Evolutionary conservation across 768 basidiomycete genomes (phyloP).

Genomic region (Boletus reticulatus): DNA sequence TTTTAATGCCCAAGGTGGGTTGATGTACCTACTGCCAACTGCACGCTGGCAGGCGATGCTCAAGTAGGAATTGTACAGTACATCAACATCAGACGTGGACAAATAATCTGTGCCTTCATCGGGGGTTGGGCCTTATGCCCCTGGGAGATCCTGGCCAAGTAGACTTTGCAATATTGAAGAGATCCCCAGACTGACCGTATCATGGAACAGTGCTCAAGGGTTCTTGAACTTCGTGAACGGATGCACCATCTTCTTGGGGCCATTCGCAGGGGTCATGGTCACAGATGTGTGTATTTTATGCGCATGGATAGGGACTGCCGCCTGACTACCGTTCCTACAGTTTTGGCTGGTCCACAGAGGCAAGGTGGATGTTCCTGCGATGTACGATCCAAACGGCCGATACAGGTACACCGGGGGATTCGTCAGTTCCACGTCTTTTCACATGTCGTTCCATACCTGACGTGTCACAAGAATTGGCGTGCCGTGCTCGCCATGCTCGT

Average conservation of each 20-base stretch:
- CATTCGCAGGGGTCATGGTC: slow-evolving; percentile 76
- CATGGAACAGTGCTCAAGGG: slow-evolving; percentile 44
- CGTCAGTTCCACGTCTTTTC: slow-evolving; percentile 35
- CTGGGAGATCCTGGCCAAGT: slow-evolving; percentile 75
- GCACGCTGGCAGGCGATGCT: not conserved
- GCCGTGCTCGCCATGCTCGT: slow-evolving; percentile 67
- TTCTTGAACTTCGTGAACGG: slow-evolving; percentile 80
- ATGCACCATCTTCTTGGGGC: slow-evolving; percentile 84
- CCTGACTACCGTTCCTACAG: slow-evolving; percentile 31
- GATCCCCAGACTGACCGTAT: not conserved
- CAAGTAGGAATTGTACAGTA: slow-evolving; percentile 7
- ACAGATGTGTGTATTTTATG: slow-evolving; percentile 44
- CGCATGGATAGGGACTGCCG: not conserved
- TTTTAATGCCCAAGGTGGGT: slow-evolving; percentile 64
- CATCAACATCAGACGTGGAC: slow-evolving; percentile 78
- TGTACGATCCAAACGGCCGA: slow-evolving; percentile 78
- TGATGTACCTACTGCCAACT: not conserved
- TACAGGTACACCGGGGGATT: slow-evolving; percentile 78
- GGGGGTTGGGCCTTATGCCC: slow-evolving; percentile 86
- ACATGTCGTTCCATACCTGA: not conserved
- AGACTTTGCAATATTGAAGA: not conserved
- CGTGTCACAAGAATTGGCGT: slow-evolving; percentile 67
- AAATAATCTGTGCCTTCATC: slow-evolving; percentile 72
- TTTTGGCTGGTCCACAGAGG: slow-evolving; percentile 77
- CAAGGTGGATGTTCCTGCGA: slow-evolving; percentile 76